These are phyloP conservation scores for Pseudotulostoma volvatum DNA, from an alignment of 495 filamentous ascomycete genomes.

Conservation along the genomic window DNA sequence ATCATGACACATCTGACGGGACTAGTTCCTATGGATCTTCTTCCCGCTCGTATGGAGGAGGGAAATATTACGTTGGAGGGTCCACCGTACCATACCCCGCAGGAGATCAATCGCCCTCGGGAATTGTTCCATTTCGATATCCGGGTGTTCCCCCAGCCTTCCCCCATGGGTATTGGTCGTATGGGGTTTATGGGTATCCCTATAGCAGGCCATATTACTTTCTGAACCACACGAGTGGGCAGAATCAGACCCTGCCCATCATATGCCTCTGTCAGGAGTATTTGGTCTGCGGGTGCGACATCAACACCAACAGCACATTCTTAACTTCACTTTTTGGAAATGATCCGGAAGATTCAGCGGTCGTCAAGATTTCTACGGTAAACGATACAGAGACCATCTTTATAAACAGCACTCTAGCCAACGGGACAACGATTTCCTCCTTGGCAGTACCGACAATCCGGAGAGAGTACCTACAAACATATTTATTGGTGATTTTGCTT, in stretches of 20 bases:
- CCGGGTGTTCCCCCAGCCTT: conserved; percentile 39
- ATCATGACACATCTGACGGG: too few relatives aligned
- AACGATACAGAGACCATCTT: conserved; percentile 65
- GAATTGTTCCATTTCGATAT: conserved; percentile 43
- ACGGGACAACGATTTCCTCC: conserved; percentile 84
- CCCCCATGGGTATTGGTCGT: conserved; percentile 25
- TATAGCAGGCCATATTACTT: conserved; percentile 54
- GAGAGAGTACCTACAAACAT: too few relatives aligned
- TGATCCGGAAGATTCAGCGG: conserved; percentile 37
- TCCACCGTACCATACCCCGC: conserved; percentile 48
- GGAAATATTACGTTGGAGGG: conserved; percentile 66
- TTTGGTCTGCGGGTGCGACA: conserved; percentile 62
- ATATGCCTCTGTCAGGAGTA: conserved; percentile 59
- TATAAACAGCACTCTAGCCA: conserved; percentile 73
- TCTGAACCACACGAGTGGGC: conserved; percentile 29
- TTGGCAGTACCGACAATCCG: too few relatives aligned
- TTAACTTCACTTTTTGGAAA: conserved; percentile 47
- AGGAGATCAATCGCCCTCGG: conserved; percentile 37
- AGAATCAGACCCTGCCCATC: conserved; percentile 38
- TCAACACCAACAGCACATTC: conserved; percentile 44
- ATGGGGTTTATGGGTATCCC: conserved; percentile 41
- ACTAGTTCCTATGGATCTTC: too few relatives aligned
- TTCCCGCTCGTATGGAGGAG: conserved; percentile 43
- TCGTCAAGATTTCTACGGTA: conserved; percentile 41
- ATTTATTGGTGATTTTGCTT: too few relatives aligned